A percentile compares a stretch with the other conserved stretches of the same genome.
Conservation (phyloP, 2,329 filamentous ascomycete genomes). For the Beauveria australis region DNA sequence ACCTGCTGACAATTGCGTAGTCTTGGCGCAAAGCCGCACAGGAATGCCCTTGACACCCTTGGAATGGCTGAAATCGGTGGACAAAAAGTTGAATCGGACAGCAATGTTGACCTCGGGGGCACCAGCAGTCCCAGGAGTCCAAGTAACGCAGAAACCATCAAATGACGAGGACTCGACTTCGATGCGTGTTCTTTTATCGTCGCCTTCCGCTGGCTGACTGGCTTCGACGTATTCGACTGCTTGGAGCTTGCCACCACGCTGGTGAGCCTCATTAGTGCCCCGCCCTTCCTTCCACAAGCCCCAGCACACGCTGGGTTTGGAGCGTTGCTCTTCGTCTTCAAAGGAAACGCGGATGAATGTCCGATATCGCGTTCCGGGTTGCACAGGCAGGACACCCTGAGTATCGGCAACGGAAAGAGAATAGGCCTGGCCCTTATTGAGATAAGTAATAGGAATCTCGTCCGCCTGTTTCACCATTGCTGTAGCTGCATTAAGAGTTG, state of each 20-base stretch:
- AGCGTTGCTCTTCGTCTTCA: conserved; percentile 87
- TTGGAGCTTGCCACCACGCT: conserved; percentile 83
- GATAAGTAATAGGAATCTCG: conserved; percentile 93
- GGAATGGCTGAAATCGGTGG: conserved; percentile 96
- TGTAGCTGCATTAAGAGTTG: conserved; percentile 85
- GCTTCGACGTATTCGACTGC: conserved; percentile 88
- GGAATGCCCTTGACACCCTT: conserved; percentile 98
- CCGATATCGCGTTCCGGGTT: conserved; percentile 63
- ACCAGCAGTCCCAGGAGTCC: conserved; percentile 66
- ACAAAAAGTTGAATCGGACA: conserved; percentile 96
- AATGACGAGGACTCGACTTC: conserved; percentile 74
- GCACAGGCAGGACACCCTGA: conserved; percentile 47
- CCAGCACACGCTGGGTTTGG: conserved; percentile 77
- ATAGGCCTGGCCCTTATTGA: conserved; percentile 96
- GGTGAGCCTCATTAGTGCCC: conserved; percentile 91
- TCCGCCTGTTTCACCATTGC: conserved; percentile 88
- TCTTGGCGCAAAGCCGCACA: conserved; percentile 87
- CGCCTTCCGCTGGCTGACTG: conserved; percentile 49
- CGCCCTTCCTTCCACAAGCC: conserved; percentile 90
- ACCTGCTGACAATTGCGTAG: conserved; percentile 52
- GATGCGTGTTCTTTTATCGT: conserved; percentile 59
- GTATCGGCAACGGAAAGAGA: conserved; percentile 79
- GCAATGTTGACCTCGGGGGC: conserved; percentile 73
- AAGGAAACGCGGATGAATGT: conserved; percentile 95
- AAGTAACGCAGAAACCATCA: conserved; percentile 86